These are phyloP conservation scores for Boletus vinaceobasis DNA, from an alignment of 768 basidiomycete species.

Conservation along the genomic window DNA sequence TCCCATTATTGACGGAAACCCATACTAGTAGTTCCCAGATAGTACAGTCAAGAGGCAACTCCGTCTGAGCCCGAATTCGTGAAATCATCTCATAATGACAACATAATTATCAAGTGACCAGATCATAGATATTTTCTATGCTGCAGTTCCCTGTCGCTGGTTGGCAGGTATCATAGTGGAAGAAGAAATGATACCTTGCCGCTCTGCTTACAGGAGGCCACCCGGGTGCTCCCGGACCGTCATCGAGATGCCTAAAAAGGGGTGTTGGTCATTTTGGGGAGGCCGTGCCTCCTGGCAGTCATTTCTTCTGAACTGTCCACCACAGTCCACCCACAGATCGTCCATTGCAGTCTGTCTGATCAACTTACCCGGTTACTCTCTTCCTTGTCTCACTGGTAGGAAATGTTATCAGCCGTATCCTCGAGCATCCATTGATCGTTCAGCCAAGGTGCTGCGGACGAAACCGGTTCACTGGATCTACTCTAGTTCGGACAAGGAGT, in stretches of 20 bases:
- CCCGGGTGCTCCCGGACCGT: constrained; percentile 7
- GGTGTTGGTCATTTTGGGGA: constrained; percentile 14
- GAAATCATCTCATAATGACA: neutral
- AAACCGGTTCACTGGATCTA: constrained; percentile 1
- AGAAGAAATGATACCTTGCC: neutral
- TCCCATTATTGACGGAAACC: neutral
- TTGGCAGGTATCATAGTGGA: too few species aligned
- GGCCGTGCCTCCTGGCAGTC: neutral
- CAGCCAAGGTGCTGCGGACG: constrained; percentile 13
- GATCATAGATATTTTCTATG: neutral
- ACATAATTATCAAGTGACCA: neutral
- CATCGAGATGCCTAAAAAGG: constrained; percentile 6
- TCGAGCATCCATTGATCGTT: neutral
- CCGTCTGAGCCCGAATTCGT: neutral
- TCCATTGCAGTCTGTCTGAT: neutral
- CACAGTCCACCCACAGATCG: neutral
- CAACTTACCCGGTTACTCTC: neutral
- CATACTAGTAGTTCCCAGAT: too few species aligned
- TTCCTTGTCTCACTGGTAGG: neutral
- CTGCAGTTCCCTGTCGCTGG: neutral
- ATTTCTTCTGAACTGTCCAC: constrained; percentile 1
- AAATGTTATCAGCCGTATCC: neutral
- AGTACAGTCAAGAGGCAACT: too few species aligned
- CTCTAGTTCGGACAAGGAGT: constrained; percentile 1
- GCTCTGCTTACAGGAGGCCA: neutral